phyloP scores from a whole-genome alignment of 306 rosid genomes.

The Medicago lupulina region DNA sequence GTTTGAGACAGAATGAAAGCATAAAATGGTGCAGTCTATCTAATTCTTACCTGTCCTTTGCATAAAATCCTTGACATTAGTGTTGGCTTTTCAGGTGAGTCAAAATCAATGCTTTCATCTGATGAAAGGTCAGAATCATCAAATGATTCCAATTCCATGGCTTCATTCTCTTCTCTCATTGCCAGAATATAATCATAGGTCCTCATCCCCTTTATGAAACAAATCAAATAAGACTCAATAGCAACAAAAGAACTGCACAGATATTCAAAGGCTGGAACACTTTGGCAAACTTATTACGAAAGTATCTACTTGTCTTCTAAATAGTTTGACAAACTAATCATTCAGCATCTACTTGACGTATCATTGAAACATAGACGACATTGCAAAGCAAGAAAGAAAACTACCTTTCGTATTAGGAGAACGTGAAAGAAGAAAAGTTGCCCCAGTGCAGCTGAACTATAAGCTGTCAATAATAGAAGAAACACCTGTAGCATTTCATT shows the following conservation, averaged over 20 bases:
- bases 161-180: constrained; percentile 80
- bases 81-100: constrained; percentile 83
- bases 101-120: constrained; percentile 77
- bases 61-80: constrained; percentile 71
- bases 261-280: neutral
- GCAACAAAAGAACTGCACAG: neutral
- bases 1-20: constrained; percentile 3
- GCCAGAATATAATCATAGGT: constrained; percentile 96
- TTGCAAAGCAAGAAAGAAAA: constrained; percentile 21
- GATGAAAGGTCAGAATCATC: constrained; percentile 84
- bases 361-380: neutral
- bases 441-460: constrained; percentile 91
- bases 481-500: constrained; percentile 66
- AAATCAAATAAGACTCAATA: constrained; percentile 34
- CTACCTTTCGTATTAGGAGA: constrained; percentile 89
- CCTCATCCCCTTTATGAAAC: constrained; percentile 76
- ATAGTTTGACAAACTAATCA: constrained; percentile 1
- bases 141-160: constrained; percentile 64
- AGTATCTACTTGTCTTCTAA: neutral
- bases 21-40: constrained; percentile 28
- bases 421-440: constrained; percentile 95
- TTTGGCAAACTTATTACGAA: neutral
- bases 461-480: constrained; percentile 70
- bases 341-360: constrained; percentile 1
- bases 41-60: constrained; percentile 63